Base-by-base conservation (phyloP, 108 stramenopile species). In the Pseudonitzschia multiseries region DNA sequence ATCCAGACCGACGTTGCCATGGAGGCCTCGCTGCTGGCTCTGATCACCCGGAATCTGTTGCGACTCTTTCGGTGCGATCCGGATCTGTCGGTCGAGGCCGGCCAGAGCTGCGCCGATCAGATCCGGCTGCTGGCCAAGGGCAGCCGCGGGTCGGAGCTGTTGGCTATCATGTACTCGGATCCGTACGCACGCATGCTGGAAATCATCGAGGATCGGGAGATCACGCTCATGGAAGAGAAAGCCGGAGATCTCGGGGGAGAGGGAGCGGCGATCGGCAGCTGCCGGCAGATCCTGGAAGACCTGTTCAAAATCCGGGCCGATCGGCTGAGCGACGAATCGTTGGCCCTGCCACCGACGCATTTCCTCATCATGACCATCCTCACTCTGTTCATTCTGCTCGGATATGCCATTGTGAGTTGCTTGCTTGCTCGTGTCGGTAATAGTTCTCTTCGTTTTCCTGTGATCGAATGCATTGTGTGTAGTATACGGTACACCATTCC, bases 281-380 rank as follows among this genome's bases (percentile, higher is more conserved):
- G 76, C 56, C 74, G 84, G 26, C 81, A 84, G 56, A 74, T 68
- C 4, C 63, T 86, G 36, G 72, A 78, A 27, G 77, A 84, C 18
- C 62, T 90, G 40, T 68, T 76, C 53, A 76, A 73, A 40, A 67
- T 81, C 2, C 74, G 90, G 8, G 77, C 87, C 10, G 63, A 69
- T 51, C 84, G 90, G 20, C 53, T 91, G 56, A 81, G 79, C 61
- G 78, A 85, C 42, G 90, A 91, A 78, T 83, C 84, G 2, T 65
- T 77, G 4, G 79, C 87, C 20, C 68, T 91, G 33, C 82, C 87
- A 17, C 82, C 82, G 50, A 87, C 87, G 14, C 89, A 89, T 66
- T 89, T 86, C 60, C 65, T 82, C 14, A 74, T 90, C 14, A 56
- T 85, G 50, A 76, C 57, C 41, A 48, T 75, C 10, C 70, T 86